phyloP scores from a whole-genome alignment of 1,284 basidiomycete genomes.

The Kwoniella shivajii region DNA sequence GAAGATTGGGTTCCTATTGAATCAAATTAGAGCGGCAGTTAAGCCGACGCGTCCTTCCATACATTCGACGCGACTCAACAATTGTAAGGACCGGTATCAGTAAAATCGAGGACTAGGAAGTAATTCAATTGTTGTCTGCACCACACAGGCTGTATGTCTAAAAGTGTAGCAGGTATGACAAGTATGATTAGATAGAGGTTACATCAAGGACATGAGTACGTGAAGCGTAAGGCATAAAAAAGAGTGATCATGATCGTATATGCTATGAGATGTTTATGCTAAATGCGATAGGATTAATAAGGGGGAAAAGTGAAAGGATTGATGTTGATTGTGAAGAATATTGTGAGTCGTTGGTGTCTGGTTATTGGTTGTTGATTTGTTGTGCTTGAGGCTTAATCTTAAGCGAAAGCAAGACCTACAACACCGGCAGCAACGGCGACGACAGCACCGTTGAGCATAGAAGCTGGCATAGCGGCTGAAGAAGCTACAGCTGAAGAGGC shows the following conservation, averaged over 20 bases:
- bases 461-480: conserved; percentile 4
- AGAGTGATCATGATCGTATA: not conserved
- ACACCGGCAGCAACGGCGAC: conserved; percentile 33
- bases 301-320: no score
- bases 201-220: conserved; percentile 8
- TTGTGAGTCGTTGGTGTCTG: not conserved
- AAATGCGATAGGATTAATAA: no score
- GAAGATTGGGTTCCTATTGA: no score
- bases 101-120: no score
- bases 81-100: no score
- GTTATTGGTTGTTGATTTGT: not conserved
- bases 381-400: not conserved
- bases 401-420: conserved; percentile 20
- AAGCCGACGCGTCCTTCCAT: no score
- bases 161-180: not conserved
- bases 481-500: conserved; percentile 7
- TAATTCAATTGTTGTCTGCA: no score
- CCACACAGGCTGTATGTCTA: not conserved
- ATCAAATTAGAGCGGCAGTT: no score
- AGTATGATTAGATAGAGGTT: not conserved
- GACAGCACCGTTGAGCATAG: conserved; percentile 21
- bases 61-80: no score
- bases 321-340: no score
- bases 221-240: not conserved
- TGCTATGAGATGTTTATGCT: not conserved